Evolutionary conservation across 805 yeast species (phyloP), one percentile per base, ranked within the genome.

Genomic region (Candida incommunis): DNA sequence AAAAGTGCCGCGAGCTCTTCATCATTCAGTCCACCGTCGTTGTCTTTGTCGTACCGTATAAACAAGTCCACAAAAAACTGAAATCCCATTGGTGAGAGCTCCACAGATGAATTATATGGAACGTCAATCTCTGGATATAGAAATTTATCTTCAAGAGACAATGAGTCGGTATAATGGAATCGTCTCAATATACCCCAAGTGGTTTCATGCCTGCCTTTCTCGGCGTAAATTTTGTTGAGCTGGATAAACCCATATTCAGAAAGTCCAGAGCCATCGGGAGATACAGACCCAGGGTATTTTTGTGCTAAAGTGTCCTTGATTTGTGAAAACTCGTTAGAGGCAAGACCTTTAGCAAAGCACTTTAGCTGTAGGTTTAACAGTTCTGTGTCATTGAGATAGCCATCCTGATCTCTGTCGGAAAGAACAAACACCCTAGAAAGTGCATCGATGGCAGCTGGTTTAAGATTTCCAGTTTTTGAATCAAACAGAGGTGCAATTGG

Each of bases 401-500:
- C 95, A 59, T 90, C 95, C 60, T 88, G 96, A 56, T 92, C 96
- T 44, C 73, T 76, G 60, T 92, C 98, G 52, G 90, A 76, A 1
- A 92, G 66, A 53, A 84, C 66, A 57, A 92, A 92, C 1, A 94
- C 75, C 45, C 98, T 67, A 46, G 76, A 76, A 41, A 92, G 65
- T 0, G 97, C 97, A 2, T 72, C 68, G 0, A 76, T 66, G 0
- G 95, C 87, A 9, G 78, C 69, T 0, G 88, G 86, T 55, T 88
- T 90, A 53, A 92, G 65, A 41, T 69, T 74, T 1, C 92, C 90
- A 48, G 82, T 86, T 54, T 87, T 85, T n/a, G 95, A 78, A 59
- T 92, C 97, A 56, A 80, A 92, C 22, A 92, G 61, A 0, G 99
- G 98, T 0, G 96, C 79, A 7, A 92, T 74, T 0, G 99, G 98